Conservation (phyloP, 2,329 filamentous ascomycete species). For the Ophiocordyceps camponoti-saundersi region DNA sequence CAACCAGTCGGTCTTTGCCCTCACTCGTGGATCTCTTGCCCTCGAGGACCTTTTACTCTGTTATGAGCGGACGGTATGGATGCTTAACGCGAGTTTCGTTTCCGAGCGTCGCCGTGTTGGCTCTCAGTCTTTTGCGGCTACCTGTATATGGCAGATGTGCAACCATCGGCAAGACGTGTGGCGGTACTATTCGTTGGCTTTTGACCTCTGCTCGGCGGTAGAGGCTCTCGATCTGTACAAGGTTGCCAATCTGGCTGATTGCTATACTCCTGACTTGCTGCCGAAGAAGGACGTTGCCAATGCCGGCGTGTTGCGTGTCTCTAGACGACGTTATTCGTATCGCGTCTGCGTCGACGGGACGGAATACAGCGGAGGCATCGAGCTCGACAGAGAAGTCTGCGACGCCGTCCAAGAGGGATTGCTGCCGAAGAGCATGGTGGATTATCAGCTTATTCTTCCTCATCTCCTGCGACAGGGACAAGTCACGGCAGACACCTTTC, state of each 20-base stretch:
- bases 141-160: neutral
- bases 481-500: neutral
- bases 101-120: neutral
- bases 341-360: neutral
- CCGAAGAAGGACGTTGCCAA: neutral
- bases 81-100: neutral
- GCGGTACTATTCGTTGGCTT: neutral
- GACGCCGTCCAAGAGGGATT: neutral
- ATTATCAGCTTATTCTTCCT: neutral
- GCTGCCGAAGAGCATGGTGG: neutral
- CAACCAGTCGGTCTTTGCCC: neutral
- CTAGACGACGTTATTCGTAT: neutral
- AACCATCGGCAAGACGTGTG: constrained; percentile 1
- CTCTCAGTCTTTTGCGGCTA: neutral
- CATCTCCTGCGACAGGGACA: neutral
- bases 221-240: neutral
- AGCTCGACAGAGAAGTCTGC: neutral
- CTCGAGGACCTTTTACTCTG: neutral
- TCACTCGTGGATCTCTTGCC: neutral
- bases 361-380: neutral
- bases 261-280: neutral
- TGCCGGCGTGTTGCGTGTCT: neutral
- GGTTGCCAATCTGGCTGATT: neutral
- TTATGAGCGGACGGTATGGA: neutral
- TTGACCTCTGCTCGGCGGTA: neutral